Evolutionary conservation across 192 early-diverging fungal genomes (phyloP), one percentile per base, ranked within the genome.

Genomic region (Rhizophagus prolifer): DNA sequence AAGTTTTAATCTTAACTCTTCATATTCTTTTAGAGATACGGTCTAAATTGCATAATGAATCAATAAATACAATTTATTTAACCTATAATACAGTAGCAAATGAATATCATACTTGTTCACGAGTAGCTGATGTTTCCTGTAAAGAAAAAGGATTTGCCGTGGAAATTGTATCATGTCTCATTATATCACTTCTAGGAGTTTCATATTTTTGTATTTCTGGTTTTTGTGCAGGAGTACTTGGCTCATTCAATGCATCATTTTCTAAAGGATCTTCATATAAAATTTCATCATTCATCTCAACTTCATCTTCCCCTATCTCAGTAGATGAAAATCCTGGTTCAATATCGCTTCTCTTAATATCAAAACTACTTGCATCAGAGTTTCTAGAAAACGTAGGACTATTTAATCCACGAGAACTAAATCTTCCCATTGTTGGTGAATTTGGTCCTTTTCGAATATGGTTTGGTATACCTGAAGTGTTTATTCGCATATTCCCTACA

Each of bases 1-100:
- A 31, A 95, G 82, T 79, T 94, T 93, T 62, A 94, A 81, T 14
- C 91, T 88, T 38, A 96, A 81, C 66, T 95, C 95, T 72, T 95
- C 94, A 72, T 89, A 86, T 59, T 96, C 92, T 80, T 91, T 91
- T 28, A 90, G 31, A 13, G 91, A 78, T 6, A 92, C 84, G n/a
- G 78, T 85, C 58, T 81, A 81, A 74, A 12, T 44, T 41, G 2
- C 16, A 38, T 38, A 67, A 19, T 16, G 6, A 66, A 41, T 64
- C 23, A 64, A 16, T 26, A 64, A 61, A 61, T n/a, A 61, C 23
- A 12, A 64, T 64, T 5, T 30, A 31, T 30, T 64, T 9, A 1
- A 4, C 7, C 19, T 31, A 21, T 46, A 34, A 12, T 6, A 47
- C 50, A 70, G 25, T 58, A 70, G 31, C 41, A 54, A 30, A 21